Evolutionary conservation across 2,329 filamentous ascomycete species (phyloP), one percentile per base, ranked within the genome.

Genomic region (Sporothrix globosa): DNA sequence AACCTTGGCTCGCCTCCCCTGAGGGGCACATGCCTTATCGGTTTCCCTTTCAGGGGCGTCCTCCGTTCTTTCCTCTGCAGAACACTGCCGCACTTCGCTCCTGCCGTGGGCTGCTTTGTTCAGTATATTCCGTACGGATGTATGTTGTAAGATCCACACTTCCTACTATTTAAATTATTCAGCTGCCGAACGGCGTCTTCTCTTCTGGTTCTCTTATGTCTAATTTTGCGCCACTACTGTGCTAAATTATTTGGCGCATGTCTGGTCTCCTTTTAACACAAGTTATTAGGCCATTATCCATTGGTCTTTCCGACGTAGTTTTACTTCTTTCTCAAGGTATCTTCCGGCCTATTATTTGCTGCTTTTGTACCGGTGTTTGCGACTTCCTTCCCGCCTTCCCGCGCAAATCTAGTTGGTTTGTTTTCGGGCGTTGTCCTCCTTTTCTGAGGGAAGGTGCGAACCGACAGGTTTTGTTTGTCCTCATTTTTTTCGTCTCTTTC

Each of bases 281-380:
- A 6, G 10, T 30, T 39, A 60, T 30, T 27, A 4, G 10, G 17
- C 11, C 41, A 4, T 14, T 14, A 13, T 44, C 11, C 41, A 44
- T 4, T 44, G 11, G 41, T 17, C 11, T 3, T 17, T 44, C 11
- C 41, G 41, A 1, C 41, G 41, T 5, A 44, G 41, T 17, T 14
- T 30, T 27, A 11, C 41, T 30, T n/a, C 17, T 48, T 48, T 48
- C 21, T 58, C 30, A 46, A 30, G 53, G n/a, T 41, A 4, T 14
- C 24, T 54, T 14, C 56, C 48, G 56, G 46, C 48, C 54, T 63
- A 53, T 53, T 30, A 48, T 46, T 48, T 53, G 46, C n/a, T 44
- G 19, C 30, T 17, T 11, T 14, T 11, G 11, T 24, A n/a, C n/a
- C 34, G 24, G n/a, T 44, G 34, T 44, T 61, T 61, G 56, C 56